Conservation (phyloP, 768 basidiomycete species). For the Rhizopogon vulgaris region DNA sequence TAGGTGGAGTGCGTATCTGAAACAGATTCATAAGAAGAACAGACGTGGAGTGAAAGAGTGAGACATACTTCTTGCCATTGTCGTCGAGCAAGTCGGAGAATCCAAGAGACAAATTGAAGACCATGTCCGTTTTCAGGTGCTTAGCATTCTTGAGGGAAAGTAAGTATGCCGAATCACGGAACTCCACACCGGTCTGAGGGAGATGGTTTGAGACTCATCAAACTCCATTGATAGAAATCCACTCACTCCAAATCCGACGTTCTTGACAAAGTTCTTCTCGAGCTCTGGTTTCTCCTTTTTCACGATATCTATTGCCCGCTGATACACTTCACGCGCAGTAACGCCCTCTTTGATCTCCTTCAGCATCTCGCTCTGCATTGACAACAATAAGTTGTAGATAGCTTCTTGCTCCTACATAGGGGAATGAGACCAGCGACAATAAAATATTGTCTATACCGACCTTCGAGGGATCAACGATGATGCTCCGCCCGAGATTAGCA, state of each 20-base stretch:
- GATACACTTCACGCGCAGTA: slow-evolving; percentile 74
- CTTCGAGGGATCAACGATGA: slow-evolving; percentile 90
- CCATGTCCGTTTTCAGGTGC: slow-evolving; percentile 71
- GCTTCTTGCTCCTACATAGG: slow-evolving; percentile 78
- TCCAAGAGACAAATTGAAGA: slow-evolving; percentile 78
- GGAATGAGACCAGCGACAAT: not conserved
- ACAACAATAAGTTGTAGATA: slow-evolving; percentile 73
- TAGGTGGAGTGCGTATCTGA: slow-evolving; percentile 81
- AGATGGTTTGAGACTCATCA: slow-evolving; percentile 1
- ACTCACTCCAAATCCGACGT: slow-evolving; percentile 82
- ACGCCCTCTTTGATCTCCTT: slow-evolving; percentile 75
- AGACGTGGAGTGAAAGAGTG: not conserved
- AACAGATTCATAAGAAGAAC: not conserved
- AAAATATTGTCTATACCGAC: slow-evolving; percentile 32
- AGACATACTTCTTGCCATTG: slow-evolving; percentile 68
- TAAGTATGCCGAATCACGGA: slow-evolving; percentile 82
- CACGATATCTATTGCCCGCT: slow-evolving; percentile 62
- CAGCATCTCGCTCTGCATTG: slow-evolving; percentile 72
- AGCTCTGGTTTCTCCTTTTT: slow-evolving; percentile 76
- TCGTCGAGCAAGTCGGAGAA: slow-evolving; percentile 78
- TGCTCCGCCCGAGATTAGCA: slow-evolving; percentile 87
- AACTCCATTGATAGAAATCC: not conserved
- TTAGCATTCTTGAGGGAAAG: slow-evolving; percentile 77
- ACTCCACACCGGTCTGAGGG: slow-evolving; percentile 87
- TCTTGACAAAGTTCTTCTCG: slow-evolving; percentile 83